A percentile compares a stretch with the other conserved stretches of the same genome.
Conservation (phyloP, 2,329 filamentous ascomycete species). For the Apiospora aurea region DNA sequence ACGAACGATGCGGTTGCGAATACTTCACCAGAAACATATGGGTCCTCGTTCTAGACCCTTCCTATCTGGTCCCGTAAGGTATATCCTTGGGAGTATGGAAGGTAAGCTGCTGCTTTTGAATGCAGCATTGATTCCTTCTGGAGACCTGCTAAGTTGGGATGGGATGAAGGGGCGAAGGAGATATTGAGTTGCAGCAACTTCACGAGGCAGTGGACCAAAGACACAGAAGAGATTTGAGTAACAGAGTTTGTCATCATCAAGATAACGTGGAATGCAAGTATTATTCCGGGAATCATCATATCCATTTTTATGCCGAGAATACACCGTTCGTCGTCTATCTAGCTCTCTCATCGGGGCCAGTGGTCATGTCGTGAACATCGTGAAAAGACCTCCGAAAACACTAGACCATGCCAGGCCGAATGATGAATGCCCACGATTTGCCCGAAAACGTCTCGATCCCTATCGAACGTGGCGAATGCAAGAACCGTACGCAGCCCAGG, state of each 20-base stretch:
- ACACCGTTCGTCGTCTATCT: conserved; percentile 22
- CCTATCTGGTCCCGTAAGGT: background rate
- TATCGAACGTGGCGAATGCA: conserved; percentile 39
- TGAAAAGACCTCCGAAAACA: conserved; percentile 22
- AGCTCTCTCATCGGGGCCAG: conserved; percentile 22
- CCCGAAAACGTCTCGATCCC: conserved; percentile 39
- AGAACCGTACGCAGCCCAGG: conserved; percentile 41
- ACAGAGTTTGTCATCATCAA: background rate
- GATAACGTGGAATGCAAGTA: conserved; percentile 15
- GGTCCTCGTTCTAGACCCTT: background rate
- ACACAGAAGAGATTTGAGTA: background rate
- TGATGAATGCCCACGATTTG: conserved; percentile 31
- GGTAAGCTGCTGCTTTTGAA: background rate
- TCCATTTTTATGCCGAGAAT: conserved; percentile 24
- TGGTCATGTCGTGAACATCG: conserved; percentile 23
- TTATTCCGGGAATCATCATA: conserved; percentile 24
- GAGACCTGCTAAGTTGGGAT: background rate
- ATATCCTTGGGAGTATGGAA: background rate
- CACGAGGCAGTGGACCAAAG: background rate
- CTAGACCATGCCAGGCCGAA: conserved; percentile 30
- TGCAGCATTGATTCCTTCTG: too few relatives aligned
- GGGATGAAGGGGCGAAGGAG: background rate
- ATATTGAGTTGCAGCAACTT: background rate
- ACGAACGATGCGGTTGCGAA: background rate
- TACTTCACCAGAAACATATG: background rate